A percentile compares a stretch with the other conserved stretches of the same genome.
Evolutionary conservation across 1,284 basidiomycete species (phyloP).

Genomic region (Hypsizygus ulmarius): DNA sequence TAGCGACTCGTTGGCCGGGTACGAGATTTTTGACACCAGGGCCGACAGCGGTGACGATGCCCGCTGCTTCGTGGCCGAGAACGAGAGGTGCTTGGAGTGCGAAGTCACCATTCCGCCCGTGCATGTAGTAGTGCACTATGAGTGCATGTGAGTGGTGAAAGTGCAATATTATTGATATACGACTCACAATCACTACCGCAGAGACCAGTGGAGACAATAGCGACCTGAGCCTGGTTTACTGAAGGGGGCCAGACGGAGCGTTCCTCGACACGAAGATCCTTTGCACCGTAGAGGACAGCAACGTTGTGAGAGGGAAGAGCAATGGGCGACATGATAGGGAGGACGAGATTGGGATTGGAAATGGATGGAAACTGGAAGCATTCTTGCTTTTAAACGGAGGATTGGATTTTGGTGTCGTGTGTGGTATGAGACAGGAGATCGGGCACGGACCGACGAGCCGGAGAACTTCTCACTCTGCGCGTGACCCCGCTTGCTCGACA

Average conservation of each 20-base stretch:
- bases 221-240: slow-evolving; percentile 68
- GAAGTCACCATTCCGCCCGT: slow-evolving; percentile 91
- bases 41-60: slow-evolving; percentile 75
- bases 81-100: slow-evolving; percentile 80
- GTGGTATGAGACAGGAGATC: slow-evolving; percentile 20
- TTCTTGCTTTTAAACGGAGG: slow-evolving; percentile 32
- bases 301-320: slow-evolving; percentile 56
- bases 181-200: slow-evolving; percentile 87
- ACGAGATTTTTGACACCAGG: slow-evolving; percentile 62
- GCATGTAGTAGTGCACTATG: slow-evolving; percentile 84
- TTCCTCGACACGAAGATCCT: slow-evolving; percentile 70
- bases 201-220: slow-evolving; percentile 80
- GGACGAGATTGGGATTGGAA: slow-evolving; percentile 20
- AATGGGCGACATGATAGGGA: slow-evolving; percentile 53
- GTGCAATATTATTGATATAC: slow-evolving; percentile 1
- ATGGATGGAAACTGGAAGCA: slow-evolving; percentile 20
- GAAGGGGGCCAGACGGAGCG: slow-evolving; percentile 67
- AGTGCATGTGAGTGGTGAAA: slow-evolving; percentile 4
- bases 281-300: slow-evolving; percentile 69
- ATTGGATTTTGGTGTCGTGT: slow-evolving; percentile 14
- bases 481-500: slow-evolving; percentile 6
- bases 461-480: slow-evolving; percentile 1
- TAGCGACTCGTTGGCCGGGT: slow-evolving; percentile 88
- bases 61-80: slow-evolving; percentile 90
- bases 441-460: slow-evolving; percentile 19